phyloP scores from a whole-genome alignment of 225 moss, liverwort and hornwort species.

The Bryum argenteum region DNA sequence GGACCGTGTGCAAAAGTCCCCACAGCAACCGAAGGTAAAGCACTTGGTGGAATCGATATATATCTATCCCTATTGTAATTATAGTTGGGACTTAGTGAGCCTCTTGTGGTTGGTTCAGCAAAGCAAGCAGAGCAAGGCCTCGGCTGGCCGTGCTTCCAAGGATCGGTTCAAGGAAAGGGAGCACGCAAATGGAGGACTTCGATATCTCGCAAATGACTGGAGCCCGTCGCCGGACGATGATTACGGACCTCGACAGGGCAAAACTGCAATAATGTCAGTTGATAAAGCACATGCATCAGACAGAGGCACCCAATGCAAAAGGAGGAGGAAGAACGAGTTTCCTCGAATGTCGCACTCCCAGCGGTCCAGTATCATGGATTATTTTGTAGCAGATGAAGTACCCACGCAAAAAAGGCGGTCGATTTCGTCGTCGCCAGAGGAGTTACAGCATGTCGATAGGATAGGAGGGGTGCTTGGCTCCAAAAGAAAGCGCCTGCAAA shows the following conservation, averaged over 20 bases:
- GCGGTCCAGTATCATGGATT: constrained; percentile 40
- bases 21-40: constrained; percentile 70
- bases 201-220: constrained; percentile 50
- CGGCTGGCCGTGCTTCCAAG: constrained; percentile 48
- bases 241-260: constrained; percentile 46
- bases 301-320: constrained; percentile 34
- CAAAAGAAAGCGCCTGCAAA: constrained; percentile 80
- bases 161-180: constrained; percentile 58
- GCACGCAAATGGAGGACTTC: constrained; percentile 51
- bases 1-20: constrained; percentile 73
- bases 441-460: constrained; percentile 82
- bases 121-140: constrained; percentile 55
- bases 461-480: constrained; percentile 82
- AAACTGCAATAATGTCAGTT: constrained; percentile 38
- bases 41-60: not conserved
- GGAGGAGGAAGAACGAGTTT: constrained; percentile 57
- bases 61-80: not conserved
- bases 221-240: constrained; percentile 58
- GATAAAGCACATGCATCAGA: constrained; percentile 52
- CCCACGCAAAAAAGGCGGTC: constrained; percentile 51
- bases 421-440: constrained; percentile 57
- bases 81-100: constrained; percentile 11
- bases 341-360: constrained; percentile 43
- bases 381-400: constrained; percentile 40
- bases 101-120: constrained; percentile 58